These are phyloP conservation scores for Ricinus communis DNA, from an alignment of 345 rosid genomes.

Conservation along the genomic window DNA sequence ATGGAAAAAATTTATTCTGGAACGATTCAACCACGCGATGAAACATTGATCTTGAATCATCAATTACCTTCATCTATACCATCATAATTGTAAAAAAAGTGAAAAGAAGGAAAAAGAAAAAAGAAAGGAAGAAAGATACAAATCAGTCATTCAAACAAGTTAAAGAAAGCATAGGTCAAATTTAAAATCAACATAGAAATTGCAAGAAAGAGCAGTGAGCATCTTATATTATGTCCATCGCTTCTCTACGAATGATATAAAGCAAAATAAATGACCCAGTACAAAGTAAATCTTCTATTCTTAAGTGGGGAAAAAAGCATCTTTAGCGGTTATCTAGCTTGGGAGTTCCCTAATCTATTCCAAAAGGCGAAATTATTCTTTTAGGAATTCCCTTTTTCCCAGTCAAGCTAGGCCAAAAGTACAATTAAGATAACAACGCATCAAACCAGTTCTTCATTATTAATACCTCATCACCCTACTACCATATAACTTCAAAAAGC, in stretches of 20 bases:
- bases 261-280: not conserved
- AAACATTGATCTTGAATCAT: conserved; percentile 64
- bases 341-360: no score
- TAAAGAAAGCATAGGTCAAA: not conserved
- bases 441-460: not conserved
- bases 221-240: not conserved
- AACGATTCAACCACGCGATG: conserved; percentile 70
- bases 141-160: not conserved
- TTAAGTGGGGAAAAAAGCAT: not conserved
- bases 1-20: conserved; percentile 78
- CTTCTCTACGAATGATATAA: not conserved
- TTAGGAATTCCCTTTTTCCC: not conserved
- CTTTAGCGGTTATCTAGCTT: no score
- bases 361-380: not conserved
- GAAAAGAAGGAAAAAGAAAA: not conserved
- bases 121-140: no score
- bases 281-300: not conserved
- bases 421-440: not conserved
- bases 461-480: not conserved
- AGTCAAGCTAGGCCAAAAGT: not conserved
- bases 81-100: not conserved
- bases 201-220: not conserved
- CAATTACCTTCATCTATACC: conserved; percentile 61
- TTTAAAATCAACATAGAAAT: not conserved
- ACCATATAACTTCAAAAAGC: not conserved